Evolutionary conservation across 1,284 basidiomycete genomes (phyloP).

Genomic region (Cystobasidium sp.): DNA sequence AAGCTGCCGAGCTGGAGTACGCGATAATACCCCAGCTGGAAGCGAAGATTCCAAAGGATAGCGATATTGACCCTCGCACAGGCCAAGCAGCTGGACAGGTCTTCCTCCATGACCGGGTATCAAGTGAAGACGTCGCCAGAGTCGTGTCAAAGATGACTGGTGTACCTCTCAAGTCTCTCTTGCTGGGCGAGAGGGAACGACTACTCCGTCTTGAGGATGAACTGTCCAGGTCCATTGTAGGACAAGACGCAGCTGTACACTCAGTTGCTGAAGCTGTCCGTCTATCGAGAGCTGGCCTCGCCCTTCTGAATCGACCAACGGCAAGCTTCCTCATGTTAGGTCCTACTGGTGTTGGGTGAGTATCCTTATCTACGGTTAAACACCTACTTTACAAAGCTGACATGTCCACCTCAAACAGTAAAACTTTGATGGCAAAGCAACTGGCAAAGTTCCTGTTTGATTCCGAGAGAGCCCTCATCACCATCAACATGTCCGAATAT

Average conservation of each 20-base stretch:
- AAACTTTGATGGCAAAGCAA: constrained; percentile 87
- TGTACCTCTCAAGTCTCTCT: constrained; percentile 83
- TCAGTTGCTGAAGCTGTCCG: constrained; percentile 85
- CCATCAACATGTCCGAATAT: constrained; percentile 84
- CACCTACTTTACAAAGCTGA: constrained; percentile 28
- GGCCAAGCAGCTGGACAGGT: constrained; percentile 62
- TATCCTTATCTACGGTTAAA: neutral
- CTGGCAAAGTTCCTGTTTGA: constrained; percentile 85
- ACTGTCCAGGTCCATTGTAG: constrained; percentile 75
- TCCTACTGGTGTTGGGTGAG: constrained; percentile 80
- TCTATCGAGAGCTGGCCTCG: constrained; percentile 85
- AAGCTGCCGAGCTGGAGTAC: constrained; percentile 79
- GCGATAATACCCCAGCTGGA: constrained; percentile 81
- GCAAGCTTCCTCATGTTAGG: constrained; percentile 89
- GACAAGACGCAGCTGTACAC: constrained; percentile 80
- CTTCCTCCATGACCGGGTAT: constrained; percentile 84
- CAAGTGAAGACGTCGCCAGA: constrained; percentile 81
- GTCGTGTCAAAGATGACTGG: constrained; percentile 65
- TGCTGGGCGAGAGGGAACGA: constrained; percentile 87
- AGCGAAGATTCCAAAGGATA: constrained; percentile 72
- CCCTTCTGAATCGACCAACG: constrained; percentile 81
- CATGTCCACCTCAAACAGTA: constrained; percentile 55
- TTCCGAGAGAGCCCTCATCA: constrained; percentile 79
- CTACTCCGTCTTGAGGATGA: constrained; percentile 89
- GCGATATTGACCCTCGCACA: constrained; percentile 61